Percentiles rank a stretch among this genome's conserved stretches.
Conservation (phyloP, 148 eudicot genomes). For the Persicaria tinctoria region DNA sequence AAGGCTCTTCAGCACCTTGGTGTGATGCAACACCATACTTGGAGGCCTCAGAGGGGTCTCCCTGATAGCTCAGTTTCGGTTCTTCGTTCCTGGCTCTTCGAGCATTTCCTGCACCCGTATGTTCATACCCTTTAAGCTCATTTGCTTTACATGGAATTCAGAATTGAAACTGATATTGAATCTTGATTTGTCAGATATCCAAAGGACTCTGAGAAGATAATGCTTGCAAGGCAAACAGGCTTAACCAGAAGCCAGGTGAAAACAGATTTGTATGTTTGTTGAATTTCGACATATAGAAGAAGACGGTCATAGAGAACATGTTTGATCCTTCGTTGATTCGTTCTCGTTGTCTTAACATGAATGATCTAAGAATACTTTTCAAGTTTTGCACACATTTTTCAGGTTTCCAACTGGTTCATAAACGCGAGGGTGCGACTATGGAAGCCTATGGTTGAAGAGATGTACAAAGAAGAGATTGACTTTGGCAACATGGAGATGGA, state of each 20-base stretch:
- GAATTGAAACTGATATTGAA: not conserved
- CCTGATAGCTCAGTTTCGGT: conserved; percentile 92
- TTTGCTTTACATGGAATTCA: not conserved
- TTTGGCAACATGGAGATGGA: conserved; percentile 1
- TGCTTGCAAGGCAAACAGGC: conserved; percentile 8
- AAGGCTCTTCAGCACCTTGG: conserved; percentile 72
- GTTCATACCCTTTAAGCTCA: conserved; percentile 4
- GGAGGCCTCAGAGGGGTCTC: conserved; percentile 92
- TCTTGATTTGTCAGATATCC: conserved; percentile 4
- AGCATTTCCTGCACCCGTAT: conserved; percentile 91
- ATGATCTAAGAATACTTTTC: too few species aligned
- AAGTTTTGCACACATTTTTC: not conserved
- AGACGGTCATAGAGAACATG: too few species aligned
- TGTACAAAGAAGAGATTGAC: conserved; percentile 8
- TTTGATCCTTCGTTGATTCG: too few species aligned
- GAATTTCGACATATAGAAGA: too few species aligned
- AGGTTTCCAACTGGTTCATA: conserved; percentile 7
- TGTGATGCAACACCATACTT: conserved; percentile 76
- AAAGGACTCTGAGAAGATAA: conserved; percentile 12
- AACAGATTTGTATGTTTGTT: not conserved
- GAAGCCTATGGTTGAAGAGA: conserved; percentile 2
- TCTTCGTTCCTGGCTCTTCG: conserved; percentile 94
- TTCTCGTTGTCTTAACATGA: too few species aligned
- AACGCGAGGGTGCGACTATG: not conserved
- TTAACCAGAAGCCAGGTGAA: conserved; percentile 11